phyloP scores from a whole-genome alignment of 345 rosid species.

The Hibiscus trionum region DNA sequence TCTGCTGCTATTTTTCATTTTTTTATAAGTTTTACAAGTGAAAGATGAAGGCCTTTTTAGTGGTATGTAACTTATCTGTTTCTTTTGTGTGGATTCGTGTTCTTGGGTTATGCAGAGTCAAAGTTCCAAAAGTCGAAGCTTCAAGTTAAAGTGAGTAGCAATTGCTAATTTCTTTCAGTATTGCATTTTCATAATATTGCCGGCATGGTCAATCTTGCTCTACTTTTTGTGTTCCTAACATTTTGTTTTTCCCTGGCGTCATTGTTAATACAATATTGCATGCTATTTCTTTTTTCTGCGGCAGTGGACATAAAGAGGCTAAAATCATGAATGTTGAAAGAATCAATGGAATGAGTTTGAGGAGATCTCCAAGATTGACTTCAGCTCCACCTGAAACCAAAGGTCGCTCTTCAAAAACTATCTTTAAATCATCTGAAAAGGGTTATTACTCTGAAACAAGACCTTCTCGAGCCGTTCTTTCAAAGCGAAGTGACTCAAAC shows the following conservation, averaged over 20 bases:
- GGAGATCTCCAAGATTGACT: constrained; percentile 25
- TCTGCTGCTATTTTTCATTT: not conserved
- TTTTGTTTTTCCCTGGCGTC: not conserved
- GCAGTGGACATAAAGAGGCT: not conserved
- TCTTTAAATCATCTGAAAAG: constrained; percentile 1
- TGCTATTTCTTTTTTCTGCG: not conserved
- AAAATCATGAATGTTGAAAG: not conserved
- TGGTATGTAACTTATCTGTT: not conserved
- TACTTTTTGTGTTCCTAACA: not conserved
- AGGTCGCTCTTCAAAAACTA: constrained; percentile 6
- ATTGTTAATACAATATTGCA: too few relatives aligned
- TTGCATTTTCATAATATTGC: not conserved
- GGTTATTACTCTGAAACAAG: constrained; percentile 8
- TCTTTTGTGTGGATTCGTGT: constrained; percentile 4
- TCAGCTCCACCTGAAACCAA: constrained; percentile 15
- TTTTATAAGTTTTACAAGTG: not conserved
- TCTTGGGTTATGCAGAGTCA: constrained; percentile 25
- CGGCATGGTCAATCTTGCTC: not conserved
- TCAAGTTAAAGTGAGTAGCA: constrained; percentile 28
- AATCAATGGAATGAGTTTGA: constrained; percentile 2
- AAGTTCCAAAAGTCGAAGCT: constrained; percentile 12
- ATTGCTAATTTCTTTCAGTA: not conserved
- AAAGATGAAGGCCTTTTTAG: not conserved
- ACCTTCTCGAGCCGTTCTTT: not conserved
- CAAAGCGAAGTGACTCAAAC: not conserved